These are phyloP conservation scores for Smallanthus sonchifolius DNA, from an alignment of 129 eudicot genomes.

Conservation along the genomic window DNA sequence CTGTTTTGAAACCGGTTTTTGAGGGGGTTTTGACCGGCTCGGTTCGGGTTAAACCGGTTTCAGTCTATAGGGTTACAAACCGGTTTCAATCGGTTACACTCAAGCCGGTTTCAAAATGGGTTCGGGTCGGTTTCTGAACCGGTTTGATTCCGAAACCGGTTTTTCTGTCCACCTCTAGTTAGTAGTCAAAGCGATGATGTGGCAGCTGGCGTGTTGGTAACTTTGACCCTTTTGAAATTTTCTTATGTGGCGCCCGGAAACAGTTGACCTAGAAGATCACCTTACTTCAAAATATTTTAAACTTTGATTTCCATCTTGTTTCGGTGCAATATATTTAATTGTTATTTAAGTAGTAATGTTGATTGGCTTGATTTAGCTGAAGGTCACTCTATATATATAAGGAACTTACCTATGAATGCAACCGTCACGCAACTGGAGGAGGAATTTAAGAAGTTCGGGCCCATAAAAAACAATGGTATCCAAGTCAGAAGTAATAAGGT, in stretches of 20 bases:
- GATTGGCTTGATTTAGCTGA: slow-evolving; percentile 30
- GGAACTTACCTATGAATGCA: slow-evolving; percentile 67
- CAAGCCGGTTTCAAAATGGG: too few species aligned
- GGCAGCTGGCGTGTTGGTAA: background rate
- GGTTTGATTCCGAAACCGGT: too few species aligned
- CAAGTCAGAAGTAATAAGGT: slow-evolving; percentile 96
- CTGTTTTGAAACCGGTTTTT: too few species aligned
- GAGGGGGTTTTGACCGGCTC: too few species aligned
- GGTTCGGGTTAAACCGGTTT: too few species aligned
- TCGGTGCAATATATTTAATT: background rate
- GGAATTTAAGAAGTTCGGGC: slow-evolving; percentile 69
- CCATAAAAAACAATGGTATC: slow-evolving; percentile 64
- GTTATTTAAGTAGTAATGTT: background rate
- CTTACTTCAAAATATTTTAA: background rate
- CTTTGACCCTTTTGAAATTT: background rate
- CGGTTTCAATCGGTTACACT: too few species aligned
- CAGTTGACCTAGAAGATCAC: background rate
- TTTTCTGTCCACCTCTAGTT: background rate
- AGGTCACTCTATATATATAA: slow-evolving; percentile 76
- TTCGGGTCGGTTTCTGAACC: too few species aligned
- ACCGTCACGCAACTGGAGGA: slow-evolving; percentile 64
- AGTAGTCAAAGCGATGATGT: background rate
- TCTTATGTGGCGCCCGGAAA: background rate
- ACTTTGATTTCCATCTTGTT: background rate
- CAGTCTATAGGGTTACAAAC: too few species aligned